A percentile compares a stretch with the other conserved stretches of the same genome.
Conservation (phyloP, 78 protist species). For the Chrysochromulina parva region DNA sequence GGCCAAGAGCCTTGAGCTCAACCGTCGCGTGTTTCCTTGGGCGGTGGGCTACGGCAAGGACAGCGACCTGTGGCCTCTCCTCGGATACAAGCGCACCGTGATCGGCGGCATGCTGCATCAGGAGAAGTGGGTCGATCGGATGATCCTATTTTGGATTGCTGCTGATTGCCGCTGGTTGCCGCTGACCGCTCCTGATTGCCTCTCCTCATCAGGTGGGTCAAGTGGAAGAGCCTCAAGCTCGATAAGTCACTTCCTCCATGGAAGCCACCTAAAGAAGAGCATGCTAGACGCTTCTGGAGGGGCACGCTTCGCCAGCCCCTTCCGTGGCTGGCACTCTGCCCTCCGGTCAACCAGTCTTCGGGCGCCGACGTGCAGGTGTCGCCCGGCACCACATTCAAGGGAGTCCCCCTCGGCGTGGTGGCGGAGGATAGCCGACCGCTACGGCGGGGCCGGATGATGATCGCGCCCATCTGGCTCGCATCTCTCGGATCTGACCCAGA, state of each 20-base stretch:
- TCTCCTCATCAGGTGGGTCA: no score
- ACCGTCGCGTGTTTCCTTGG: not conserved
- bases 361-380: not conserved
- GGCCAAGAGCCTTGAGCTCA: not conserved
- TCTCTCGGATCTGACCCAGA: not conserved
- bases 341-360: not conserved
- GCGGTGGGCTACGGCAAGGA: not conserved
- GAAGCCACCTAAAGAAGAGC: not conserved
- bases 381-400: not conserved
- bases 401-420: not conserved
- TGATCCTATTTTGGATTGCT: no score
- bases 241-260: not conserved
- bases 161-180: no score
- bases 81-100: not conserved
- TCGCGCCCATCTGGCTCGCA: slow-evolving; percentile 6
- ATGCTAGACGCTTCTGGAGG: not conserved
- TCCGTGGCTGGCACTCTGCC: not conserved
- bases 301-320: not conserved
- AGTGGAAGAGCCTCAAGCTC: not conserved
- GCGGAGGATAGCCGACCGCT: not conserved
- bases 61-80: not conserved
- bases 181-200: no score
- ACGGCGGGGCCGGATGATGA: not conserved
- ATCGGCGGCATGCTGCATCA: not conserved
- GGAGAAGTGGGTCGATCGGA: not conserved